These are phyloP conservation scores for Tylopilus sp. DNA, from an alignment of 1,284 basidiomycete species.

Conservation along the genomic window DNA sequence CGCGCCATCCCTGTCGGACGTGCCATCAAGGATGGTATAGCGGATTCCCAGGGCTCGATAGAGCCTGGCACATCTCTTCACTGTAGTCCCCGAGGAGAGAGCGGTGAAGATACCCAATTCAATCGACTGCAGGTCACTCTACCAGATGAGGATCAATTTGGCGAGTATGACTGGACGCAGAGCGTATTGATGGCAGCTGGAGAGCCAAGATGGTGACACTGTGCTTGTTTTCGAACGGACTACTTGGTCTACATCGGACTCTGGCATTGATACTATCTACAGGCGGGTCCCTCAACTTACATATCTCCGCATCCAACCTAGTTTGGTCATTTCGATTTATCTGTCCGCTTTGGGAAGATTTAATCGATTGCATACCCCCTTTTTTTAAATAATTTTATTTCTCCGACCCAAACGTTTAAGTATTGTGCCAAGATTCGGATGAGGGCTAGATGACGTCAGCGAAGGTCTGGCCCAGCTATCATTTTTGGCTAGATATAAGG, in stretches of 20 bases:
- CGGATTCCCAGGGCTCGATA: slow-evolving; percentile 7
- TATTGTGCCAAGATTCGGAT: slow-evolving; percentile 14
- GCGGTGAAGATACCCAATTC: slow-evolving; percentile 16
- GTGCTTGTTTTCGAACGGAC: slow-evolving; percentile 8
- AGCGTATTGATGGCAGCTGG: slow-evolving; percentile 34
- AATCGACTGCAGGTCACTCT: slow-evolving; percentile 26
- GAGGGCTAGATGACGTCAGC: slow-evolving; percentile 23
- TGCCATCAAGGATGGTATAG: slow-evolving; percentile 4
- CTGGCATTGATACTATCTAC: slow-evolving; percentile 28
- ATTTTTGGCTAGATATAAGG: slow-evolving; percentile 3
- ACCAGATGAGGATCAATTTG: slow-evolving; percentile 24
- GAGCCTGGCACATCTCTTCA: slow-evolving; percentile 1
- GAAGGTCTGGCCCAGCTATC: slow-evolving; percentile 1
- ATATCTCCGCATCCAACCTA: slow-evolving; percentile 19
- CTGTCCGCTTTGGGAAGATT: slow-evolving; percentile 15
- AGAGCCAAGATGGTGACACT: slow-evolving; percentile 27
- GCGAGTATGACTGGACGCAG: slow-evolving; percentile 33
- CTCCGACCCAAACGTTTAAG: too few relatives aligned
- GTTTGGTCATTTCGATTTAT: slow-evolving; percentile 15
- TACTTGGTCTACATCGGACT: slow-evolving; percentile 19
- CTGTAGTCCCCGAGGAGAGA: slow-evolving; percentile 5
- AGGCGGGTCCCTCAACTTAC: slow-evolving; percentile 28
- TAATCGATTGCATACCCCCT: slow-evolving; percentile 26
- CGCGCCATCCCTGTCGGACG: slow-evolving; percentile 8
- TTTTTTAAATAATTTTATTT: background rate